These are phyloP conservation scores for Spinacia oleracea DNA, from an alignment of 179 eudicot genomes.

Conservation along the genomic window DNA sequence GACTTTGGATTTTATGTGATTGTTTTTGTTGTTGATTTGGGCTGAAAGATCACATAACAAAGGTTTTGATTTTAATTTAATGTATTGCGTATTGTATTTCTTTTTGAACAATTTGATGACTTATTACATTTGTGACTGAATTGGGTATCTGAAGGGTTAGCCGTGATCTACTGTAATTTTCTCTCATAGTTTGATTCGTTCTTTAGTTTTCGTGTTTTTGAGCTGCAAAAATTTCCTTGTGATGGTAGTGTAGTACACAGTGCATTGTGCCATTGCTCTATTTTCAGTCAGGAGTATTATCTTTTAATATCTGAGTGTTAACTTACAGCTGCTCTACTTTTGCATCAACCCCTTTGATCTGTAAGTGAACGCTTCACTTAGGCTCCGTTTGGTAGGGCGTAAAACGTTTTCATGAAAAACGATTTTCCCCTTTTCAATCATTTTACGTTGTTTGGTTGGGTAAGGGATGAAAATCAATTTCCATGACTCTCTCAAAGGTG, in stretches of 20 bases:
- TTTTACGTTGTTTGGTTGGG: no score
- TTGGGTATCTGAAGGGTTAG: constrained; percentile 5
- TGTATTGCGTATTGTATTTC: neutral
- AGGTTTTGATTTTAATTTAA: no score
- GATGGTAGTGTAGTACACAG: neutral
- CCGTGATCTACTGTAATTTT: neutral
- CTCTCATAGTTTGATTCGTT: neutral
- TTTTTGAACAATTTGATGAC: neutral
- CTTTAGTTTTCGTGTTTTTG: neutral
- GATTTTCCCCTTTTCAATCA: no score
- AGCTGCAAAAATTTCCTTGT: neutral
- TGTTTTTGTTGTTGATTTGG: no score
- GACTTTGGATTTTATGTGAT: neutral
- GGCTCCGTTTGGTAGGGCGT: no score
- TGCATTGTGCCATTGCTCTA: neutral
- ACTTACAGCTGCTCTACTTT: neutral
- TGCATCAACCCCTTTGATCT: neutral
- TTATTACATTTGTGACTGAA: neutral
- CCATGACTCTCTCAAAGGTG: no score
- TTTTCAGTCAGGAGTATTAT: neutral
- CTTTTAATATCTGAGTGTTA: neutral
- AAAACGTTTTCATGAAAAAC: no score
- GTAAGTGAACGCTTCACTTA: neutral
- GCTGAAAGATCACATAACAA: no score
- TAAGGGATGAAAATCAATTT: no score